A percentile compares a stretch with the other conserved stretches of the same genome.
phyloP scores from a whole-genome alignment of 2,329 filamentous ascomycete species.

The Hypoxylon sp. region DNA sequence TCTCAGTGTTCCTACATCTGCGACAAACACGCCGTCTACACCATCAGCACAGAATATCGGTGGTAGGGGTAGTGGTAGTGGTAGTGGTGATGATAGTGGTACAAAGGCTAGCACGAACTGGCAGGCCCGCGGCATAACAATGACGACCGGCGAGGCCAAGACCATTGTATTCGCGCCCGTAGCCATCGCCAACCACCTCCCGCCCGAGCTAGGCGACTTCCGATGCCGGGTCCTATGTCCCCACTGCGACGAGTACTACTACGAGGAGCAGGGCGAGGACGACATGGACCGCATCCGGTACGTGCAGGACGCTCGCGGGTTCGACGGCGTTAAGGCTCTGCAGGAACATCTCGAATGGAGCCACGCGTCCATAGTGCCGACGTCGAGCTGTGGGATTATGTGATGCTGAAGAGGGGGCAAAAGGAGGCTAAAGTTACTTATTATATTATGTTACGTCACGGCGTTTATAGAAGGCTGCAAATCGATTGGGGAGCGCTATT shows the following conservation, averaged over 20 bases:
- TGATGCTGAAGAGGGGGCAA: conserved; percentile 50
- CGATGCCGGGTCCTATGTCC: conserved; percentile 67
- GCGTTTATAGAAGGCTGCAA: conserved; percentile 28
- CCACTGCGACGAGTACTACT: conserved; percentile 69
- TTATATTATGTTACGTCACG: conserved; percentile 1
- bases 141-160: conserved; percentile 63
- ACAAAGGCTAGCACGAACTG: conserved; percentile 60
- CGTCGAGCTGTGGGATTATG: conserved; percentile 64
- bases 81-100: conserved; percentile 6
- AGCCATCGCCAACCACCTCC: conserved; percentile 71
- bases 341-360: conserved; percentile 72
- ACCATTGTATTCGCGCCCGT: conserved; percentile 70
- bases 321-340: conserved; percentile 65
- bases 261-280: conserved; percentile 65
- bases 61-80: conserved; percentile 13
- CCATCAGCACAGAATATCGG: conserved; percentile 31
- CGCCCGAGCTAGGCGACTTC: conserved; percentile 67
- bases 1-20: conserved; percentile 13
- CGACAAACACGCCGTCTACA: conserved; percentile 19
- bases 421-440: neutral
- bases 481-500: conserved; percentile 6
- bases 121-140: conserved; percentile 65
- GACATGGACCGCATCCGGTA: conserved; percentile 66
- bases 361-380: conserved; percentile 61
- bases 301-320: conserved; percentile 64